Conservation (phyloP, 2,329 filamentous ascomycete species). For the Aspergillus melleus region DNA sequence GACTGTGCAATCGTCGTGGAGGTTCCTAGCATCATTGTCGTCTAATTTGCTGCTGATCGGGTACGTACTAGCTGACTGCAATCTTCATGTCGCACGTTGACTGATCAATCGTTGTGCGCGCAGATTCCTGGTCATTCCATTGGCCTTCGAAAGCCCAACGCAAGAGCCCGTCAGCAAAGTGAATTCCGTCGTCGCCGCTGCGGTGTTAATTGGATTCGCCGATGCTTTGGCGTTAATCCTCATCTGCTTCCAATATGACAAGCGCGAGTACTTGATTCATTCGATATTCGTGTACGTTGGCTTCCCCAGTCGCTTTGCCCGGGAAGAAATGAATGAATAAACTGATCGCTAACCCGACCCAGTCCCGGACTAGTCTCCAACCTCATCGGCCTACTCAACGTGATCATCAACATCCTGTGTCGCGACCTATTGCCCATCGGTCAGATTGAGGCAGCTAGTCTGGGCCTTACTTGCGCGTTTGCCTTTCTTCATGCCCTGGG, state of each 20-base stretch:
- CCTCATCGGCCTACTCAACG: constrained; percentile 34
- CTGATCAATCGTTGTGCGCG: neutral
- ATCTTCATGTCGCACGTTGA: neutral
- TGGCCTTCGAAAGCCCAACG: constrained; percentile 25
- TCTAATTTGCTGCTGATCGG: constrained; percentile 30
- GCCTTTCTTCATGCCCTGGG: constrained; percentile 29
- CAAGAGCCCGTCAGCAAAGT: constrained; percentile 20
- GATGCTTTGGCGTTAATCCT: constrained; percentile 28
- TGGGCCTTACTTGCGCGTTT: constrained; percentile 30
- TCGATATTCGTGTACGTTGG: constrained; percentile 33
- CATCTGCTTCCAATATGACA: constrained; percentile 23
- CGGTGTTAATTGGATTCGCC: constrained; percentile 27
- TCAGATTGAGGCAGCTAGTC: constrained; percentile 24
- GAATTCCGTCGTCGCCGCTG: constrained; percentile 25
- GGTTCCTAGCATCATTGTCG: constrained; percentile 25
- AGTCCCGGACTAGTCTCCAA: constrained; percentile 28
- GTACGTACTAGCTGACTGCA: constrained; percentile 18
- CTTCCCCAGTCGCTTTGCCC: neutral
- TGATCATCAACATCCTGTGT: constrained; percentile 34
- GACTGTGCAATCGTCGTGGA: constrained; percentile 20
- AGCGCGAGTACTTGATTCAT: constrained; percentile 28
- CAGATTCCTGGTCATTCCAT: constrained; percentile 33
- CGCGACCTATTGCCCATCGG: constrained; percentile 29
- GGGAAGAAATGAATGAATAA: neutral
- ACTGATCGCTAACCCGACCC: constrained; percentile 6